Evolutionary conservation across 768 basidiomycete genomes (phyloP), one percentile per base, ranked within the genome.

Genomic region (Russula griseocarnosa): DNA sequence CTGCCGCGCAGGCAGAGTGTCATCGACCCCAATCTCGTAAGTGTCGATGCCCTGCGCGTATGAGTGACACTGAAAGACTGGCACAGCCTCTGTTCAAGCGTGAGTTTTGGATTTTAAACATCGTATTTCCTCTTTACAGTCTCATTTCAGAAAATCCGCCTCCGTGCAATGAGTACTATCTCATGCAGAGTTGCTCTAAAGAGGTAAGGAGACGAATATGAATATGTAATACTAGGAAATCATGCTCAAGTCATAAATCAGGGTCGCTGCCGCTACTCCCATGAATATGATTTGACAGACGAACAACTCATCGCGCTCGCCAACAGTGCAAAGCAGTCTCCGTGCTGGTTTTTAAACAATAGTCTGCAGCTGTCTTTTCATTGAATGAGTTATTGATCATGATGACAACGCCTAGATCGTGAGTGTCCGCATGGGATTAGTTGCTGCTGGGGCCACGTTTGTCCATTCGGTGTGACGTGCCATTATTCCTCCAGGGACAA

Each of bases 391-490:
- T 26, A 28, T 34, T 32, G 44, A 50, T 58, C 7, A 11, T 28
- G 51, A 32, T 32, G 34, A 34, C 32, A 18, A 44, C 47, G 5
- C 20, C 14, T 46, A 90, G 90, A 87, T 34, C 76, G 86, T 30
- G 81, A 80, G 58, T 92, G 90, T 68, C 88, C 89, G n/a, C 86
- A 85, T 67, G 89, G 86, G 47, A 82, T 84, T 49, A 77, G 77
- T 63, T 92, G 90, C 70, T 91, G 89, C 73, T 92, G 90, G 88
- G 90, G 90, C 9, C 90, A 92, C 72, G 77, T 83, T 26, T 92
- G 90, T 69, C 90, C 90, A 16, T 87, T 86, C 67, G 90, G 90
- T 34, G 62, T 73, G 11, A 71, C 70, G 28, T 76, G 74, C 66
- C 82, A 81, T 70, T 87, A 88, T 73, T 76, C 87, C 34, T 83